phyloP scores from a whole-genome alignment of 164 flowering plant genomes.

The Macadamia tetraphylla region DNA sequence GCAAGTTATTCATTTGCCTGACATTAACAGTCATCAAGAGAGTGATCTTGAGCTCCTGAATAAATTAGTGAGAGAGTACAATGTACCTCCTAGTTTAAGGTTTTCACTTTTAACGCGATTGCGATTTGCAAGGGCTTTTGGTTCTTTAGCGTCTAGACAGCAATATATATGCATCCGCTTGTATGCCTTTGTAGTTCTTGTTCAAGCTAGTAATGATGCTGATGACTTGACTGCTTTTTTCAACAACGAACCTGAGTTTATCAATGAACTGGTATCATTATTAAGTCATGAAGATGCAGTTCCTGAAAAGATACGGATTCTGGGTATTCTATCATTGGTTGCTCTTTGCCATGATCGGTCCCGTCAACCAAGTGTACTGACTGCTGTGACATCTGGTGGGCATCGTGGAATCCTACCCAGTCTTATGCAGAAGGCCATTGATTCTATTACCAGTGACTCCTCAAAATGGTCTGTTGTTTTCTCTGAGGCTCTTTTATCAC shows the following conservation, averaged over 20 bases:
- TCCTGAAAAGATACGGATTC: conserved; percentile 61
- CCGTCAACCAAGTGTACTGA: conserved; percentile 62
- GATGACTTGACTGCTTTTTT: conserved; percentile 75
- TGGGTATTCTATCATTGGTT: conserved; percentile 68
- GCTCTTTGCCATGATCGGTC: conserved; percentile 86
- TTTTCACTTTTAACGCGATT: conserved; percentile 80
- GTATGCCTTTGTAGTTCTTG: conserved; percentile 82
- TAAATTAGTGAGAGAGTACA: conserved; percentile 55
- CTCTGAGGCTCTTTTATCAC: conserved; percentile 82
- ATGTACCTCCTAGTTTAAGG: conserved; percentile 65
- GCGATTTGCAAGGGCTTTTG: conserved; percentile 85
- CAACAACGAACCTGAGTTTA: conserved; percentile 79
- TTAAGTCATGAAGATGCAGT: conserved; percentile 78
- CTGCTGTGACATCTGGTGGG: conserved; percentile 85
- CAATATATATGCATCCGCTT: conserved; percentile 82
- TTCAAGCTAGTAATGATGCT: conserved; percentile 70
- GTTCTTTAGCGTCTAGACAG: conserved; percentile 57
- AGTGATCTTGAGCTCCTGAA: conserved; percentile 74
- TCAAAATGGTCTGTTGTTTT: conserved; percentile 77
- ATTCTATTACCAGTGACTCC: conserved; percentile 47
- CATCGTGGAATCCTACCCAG: conserved; percentile 80
- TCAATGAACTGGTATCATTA: conserved; percentile 73
- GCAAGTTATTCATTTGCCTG: conserved; percentile 70
- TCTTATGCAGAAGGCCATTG: conserved; percentile 91
- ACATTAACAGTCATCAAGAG: conserved; percentile 36